A percentile compares a stretch with the other conserved stretches of the same genome.
Evolutionary conservation across 2,329 filamentous ascomycete species (phyloP).

Genomic region (Karstenula rhodostoma): DNA sequence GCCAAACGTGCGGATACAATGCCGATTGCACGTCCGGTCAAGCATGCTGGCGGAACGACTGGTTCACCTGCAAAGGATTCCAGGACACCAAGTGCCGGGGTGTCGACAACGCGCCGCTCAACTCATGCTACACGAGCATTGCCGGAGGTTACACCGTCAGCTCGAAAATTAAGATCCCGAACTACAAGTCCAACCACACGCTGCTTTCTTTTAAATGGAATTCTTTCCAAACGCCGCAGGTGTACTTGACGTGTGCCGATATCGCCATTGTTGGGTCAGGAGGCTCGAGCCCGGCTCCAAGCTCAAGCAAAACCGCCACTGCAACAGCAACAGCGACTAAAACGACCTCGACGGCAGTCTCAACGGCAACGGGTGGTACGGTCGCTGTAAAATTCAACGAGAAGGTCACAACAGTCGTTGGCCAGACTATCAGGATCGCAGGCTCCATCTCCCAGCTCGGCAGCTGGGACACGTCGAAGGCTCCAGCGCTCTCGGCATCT

Average conservation of each 20-base stretch:
- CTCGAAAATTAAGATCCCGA: constrained; percentile 44
- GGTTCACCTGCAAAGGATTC: constrained; percentile 47
- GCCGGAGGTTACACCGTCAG: constrained; percentile 46
- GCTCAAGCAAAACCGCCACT: constrained; percentile 19
- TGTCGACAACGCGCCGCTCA: constrained; percentile 42
- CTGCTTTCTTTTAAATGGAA: constrained; percentile 45
- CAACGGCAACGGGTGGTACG: constrained; percentile 28
- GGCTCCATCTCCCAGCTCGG: constrained; percentile 56
- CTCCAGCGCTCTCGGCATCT: constrained; percentile 51
- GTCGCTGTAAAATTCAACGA: constrained; percentile 55
- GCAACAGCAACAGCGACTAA: constrained; percentile 23
- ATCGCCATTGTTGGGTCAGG: constrained; percentile 38
- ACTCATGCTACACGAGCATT: constrained; percentile 45
- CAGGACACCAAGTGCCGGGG: constrained; percentile 38
- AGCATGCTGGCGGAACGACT: constrained; percentile 45
- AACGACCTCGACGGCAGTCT: constrained; percentile 15
- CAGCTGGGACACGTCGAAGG: constrained; percentile 52
- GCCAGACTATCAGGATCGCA: constrained; percentile 58
- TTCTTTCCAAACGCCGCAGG: constrained; percentile 43
- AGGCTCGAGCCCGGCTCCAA: constrained; percentile 19
- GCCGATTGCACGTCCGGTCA: constrained; percentile 41
- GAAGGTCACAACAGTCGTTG: constrained; percentile 57
- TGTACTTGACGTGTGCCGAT: constrained; percentile 45
- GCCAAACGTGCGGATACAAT: constrained; percentile 41
- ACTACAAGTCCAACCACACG: constrained; percentile 43